Percentiles rank a stretch among this genome's conserved stretches.
Conservation (phyloP, 371 early-diverging fungal species). For the Zychaea mexicana region DNA sequence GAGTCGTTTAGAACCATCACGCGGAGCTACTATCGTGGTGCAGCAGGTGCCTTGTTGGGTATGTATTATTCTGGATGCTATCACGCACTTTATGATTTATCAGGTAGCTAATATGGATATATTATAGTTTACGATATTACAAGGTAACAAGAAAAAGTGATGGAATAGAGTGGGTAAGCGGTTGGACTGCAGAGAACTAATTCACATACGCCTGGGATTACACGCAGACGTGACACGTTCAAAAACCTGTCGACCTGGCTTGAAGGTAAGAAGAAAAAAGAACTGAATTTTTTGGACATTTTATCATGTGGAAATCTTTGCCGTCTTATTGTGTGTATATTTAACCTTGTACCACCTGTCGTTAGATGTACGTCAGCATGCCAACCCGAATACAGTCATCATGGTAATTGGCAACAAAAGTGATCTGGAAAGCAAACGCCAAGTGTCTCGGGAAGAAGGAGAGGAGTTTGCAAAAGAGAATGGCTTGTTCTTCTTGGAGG, state of each 20-base stretch:
- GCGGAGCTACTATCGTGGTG: constrained; percentile 97
- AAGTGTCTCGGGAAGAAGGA: constrained; percentile 88
- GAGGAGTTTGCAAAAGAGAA: constrained; percentile 86
- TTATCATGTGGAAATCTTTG: constrained; percentile 2
- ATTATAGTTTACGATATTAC: constrained; percentile 54
- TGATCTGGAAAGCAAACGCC: constrained; percentile 83
- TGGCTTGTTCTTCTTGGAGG: constrained; percentile 89
- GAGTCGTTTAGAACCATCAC: constrained; percentile 97
- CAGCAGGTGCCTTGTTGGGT: constrained; percentile 79
- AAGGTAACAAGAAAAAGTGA: constrained; percentile 19
- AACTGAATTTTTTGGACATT: not conserved
- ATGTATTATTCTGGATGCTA: not conserved
- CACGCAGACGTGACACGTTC: constrained; percentile 91
- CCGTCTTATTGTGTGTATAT: not conserved
- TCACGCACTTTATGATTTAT: not conserved
- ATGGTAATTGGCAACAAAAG: constrained; percentile 96
- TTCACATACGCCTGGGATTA: too few relatives aligned
- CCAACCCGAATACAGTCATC: constrained; percentile 89
- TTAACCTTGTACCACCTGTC: constrained; percentile 1
- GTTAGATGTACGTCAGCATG: constrained; percentile 79
- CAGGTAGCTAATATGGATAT: not conserved
- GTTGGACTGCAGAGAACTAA: too few relatives aligned
- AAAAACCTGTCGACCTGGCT: constrained; percentile 92
- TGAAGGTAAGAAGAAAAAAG: constrained; percentile 54
- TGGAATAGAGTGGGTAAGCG: too few relatives aligned